phyloP scores from a whole-genome alignment of 306 rosid genomes.

The Medicago lupulina region DNA sequence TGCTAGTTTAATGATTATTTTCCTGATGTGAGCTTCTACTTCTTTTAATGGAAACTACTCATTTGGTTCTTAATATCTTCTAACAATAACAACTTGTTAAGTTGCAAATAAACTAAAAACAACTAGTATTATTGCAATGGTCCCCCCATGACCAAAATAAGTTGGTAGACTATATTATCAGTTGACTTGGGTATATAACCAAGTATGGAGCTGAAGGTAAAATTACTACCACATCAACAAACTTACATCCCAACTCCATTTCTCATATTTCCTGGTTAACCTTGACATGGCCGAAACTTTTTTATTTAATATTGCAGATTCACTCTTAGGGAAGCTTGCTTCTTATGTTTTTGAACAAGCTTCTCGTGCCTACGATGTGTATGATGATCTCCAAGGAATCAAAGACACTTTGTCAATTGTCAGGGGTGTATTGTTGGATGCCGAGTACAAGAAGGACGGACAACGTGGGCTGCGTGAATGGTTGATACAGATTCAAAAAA shows the following conservation, averaged over 20 bases:
- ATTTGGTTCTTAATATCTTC: neutral
- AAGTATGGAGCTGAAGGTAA: neutral
- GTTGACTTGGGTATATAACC: neutral
- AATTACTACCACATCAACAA: neutral
- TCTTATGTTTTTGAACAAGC: neutral
- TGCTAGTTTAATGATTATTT: no score
- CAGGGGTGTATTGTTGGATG: neutral
- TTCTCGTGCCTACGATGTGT: neutral
- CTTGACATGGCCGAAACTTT: neutral
- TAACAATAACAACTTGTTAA: neutral
- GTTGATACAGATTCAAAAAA: neutral
- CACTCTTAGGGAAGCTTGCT: neutral
- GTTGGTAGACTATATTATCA: neutral
- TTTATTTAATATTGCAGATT: neutral
- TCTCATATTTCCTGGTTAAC: neutral
- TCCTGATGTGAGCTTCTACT: neutral
- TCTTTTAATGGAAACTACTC: neutral
- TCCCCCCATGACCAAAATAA: neutral
- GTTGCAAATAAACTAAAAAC: neutral
- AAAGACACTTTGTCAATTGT: conserved; percentile 3
- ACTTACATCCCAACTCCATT: neutral
- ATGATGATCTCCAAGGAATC: neutral
- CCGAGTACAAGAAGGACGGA: neutral
- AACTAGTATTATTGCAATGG: neutral
- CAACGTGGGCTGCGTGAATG: neutral